Evolutionary conservation across 495 filamentous ascomycete genomes (phyloP).

Genomic region (Xylaria venustula): DNA sequence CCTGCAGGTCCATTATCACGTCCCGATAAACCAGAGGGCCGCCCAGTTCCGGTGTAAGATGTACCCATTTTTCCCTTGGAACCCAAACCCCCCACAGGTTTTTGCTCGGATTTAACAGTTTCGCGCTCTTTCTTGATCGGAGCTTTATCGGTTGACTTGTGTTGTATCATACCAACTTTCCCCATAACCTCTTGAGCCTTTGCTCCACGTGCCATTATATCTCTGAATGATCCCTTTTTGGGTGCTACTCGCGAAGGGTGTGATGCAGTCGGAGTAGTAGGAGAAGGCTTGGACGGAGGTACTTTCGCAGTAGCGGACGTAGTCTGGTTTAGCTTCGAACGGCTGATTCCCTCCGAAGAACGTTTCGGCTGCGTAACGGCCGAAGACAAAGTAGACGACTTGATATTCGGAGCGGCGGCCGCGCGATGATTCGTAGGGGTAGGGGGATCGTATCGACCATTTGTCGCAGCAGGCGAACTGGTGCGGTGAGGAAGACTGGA

Average conservation of each 20-base stretch:
- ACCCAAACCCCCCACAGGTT: conserved; percentile 9
- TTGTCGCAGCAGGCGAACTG: conserved; percentile 22
- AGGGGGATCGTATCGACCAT: conserved; percentile 25
- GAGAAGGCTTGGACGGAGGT: conserved; percentile 20
- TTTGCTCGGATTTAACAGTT: conserved; percentile 37
- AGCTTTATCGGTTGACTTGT: conserved; percentile 49
- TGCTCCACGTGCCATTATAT: conserved; percentile 67
- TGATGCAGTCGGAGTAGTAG: conserved; percentile 22
- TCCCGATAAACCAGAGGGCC: conserved; percentile 16
- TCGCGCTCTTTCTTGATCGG: conserved; percentile 48
- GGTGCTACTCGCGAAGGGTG: conserved; percentile 38
- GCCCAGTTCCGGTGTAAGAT: conserved; percentile 22
- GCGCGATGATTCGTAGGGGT: conserved; percentile 21
- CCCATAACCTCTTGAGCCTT: conserved; percentile 47
- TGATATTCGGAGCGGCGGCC: conserved; percentile 18
- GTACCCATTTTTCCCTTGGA: conserved; percentile 23
- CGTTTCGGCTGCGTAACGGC: conserved; percentile 18
- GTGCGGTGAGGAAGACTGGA: conserved; percentile 29
- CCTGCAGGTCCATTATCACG: conserved; percentile 22
- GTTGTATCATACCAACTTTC: conserved; percentile 54
- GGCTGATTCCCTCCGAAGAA: conserved; percentile 5
- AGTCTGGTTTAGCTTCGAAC: conserved; percentile 19
- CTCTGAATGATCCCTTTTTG: conserved; percentile 65
- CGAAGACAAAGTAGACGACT: background rate
- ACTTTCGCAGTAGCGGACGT: conserved; percentile 19